Conservation (phyloP, 148 eudicot species). For the Polygonum maritimum region DNA sequence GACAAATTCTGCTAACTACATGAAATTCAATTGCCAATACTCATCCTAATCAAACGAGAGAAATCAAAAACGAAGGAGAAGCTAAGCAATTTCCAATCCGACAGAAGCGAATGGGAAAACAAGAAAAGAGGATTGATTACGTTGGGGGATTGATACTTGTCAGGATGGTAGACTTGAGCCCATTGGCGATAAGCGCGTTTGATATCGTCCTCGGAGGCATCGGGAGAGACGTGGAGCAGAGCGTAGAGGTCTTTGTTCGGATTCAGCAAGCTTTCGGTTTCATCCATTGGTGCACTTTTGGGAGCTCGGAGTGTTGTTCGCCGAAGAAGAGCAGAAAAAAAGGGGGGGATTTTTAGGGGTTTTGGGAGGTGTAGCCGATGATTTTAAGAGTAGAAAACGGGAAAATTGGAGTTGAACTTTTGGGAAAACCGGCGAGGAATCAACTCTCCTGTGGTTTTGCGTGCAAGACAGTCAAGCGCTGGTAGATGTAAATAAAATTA, state of each 20-base stretch:
- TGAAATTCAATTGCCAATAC: background rate
- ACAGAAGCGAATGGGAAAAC: background rate
- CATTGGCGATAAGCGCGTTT: constrained; percentile 95
- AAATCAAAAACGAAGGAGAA: background rate
- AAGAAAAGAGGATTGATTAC: constrained; percentile 18
- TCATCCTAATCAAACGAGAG: background rate
- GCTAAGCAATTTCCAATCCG: background rate
- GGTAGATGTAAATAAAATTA: background rate
- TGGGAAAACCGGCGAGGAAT: background rate
- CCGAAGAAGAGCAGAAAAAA: background rate
- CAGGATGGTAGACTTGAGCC: constrained; percentile 97
- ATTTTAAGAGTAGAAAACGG: background rate
- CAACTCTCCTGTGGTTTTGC: background rate
- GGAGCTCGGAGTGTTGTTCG: background rate
- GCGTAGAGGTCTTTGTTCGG: constrained; percentile 72
- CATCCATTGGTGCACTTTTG: constrained; percentile 24
- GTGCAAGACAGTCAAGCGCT: constrained; percentile 5
- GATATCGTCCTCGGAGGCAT: constrained; percentile 88
- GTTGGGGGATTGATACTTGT: constrained; percentile 68
- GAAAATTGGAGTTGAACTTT: background rate
- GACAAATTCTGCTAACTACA: background rate
- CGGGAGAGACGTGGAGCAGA: constrained; percentile 71
- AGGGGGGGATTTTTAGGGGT: background rate
- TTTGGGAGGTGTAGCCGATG: background rate
- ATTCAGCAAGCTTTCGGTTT: constrained; percentile 18